Conservation (phyloP, 208 protist species). For the Trypanosoma lewisi region DNA sequence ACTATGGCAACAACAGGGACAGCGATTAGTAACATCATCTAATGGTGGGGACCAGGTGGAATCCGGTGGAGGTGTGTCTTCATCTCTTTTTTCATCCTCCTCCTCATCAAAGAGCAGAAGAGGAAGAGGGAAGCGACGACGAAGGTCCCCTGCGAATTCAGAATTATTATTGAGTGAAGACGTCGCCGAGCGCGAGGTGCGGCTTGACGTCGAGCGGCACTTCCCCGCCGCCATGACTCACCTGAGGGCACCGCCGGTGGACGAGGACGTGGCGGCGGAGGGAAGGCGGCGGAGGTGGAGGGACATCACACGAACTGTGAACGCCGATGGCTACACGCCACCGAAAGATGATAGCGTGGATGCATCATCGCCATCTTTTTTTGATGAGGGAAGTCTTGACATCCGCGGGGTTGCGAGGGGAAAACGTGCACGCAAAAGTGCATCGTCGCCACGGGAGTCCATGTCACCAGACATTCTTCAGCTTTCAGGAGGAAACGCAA, state of each 20-base stretch:
- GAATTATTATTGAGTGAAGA: constrained; percentile 52
- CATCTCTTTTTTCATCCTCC: background rate
- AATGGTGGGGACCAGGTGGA: background rate
- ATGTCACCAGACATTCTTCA: constrained; percentile 74
- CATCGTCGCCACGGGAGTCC: constrained; percentile 16
- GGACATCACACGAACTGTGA: constrained; percentile 44
- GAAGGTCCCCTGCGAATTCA: background rate
- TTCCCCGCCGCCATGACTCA: constrained; percentile 72
- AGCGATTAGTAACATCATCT: background rate
- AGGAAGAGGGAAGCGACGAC: constrained; percentile 2
- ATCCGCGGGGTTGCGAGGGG: constrained; percentile 46
- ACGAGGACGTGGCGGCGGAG: constrained; percentile 30
- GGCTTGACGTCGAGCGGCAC: constrained; percentile 64
- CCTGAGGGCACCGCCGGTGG: constrained; percentile 39
- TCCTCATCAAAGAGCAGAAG: background rate
- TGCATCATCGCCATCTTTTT: constrained; percentile 59
- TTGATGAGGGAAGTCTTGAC: constrained; percentile 75
- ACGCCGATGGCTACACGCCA: constrained; percentile 49
- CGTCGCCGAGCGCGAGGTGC: constrained; percentile 31
- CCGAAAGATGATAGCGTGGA: constrained; percentile 10
- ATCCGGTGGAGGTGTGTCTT: background rate
- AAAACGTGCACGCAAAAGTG: constrained; percentile 1
- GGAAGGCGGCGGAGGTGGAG: constrained; percentile 44
- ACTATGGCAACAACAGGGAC: constrained; percentile 1
- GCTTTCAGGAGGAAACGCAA: constrained; percentile 56